Percentiles rank a stretch among this genome's conserved stretches.
phyloP scores from a whole-genome alignment of 2,329 filamentous ascomycete genomes.

The Aspergillus ochraceus region DNA sequence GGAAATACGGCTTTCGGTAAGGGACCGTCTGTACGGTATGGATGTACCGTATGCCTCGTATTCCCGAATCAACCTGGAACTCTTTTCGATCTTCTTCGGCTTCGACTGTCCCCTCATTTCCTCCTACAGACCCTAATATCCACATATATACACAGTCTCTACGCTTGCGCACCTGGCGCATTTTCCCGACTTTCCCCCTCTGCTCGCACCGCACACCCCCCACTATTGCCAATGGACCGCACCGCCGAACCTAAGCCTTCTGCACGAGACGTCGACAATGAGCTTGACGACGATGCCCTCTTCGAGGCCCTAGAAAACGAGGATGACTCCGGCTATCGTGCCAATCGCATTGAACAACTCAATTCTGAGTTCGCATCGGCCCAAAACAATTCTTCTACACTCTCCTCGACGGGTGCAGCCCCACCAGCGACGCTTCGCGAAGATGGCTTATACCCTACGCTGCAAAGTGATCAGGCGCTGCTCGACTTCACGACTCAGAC shows the following conservation, averaged over 20 bases:
- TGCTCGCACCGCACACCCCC: neutral
- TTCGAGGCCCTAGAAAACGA: slow-evolving; percentile 57
- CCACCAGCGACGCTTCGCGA: slow-evolving; percentile 21
- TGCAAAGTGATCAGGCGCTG: slow-evolving; percentile 55
- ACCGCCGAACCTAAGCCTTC: slow-evolving; percentile 32
- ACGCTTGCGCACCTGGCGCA: too few species aligned
- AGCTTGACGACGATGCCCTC: slow-evolving; percentile 59
- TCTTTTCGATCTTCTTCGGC: too few species aligned
- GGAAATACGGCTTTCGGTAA: neutral
- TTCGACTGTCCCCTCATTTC: too few species aligned
- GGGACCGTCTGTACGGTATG: neutral
- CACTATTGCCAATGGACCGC: slow-evolving; percentile 7
- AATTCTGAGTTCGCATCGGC: slow-evolving; percentile 55
- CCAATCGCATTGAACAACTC: slow-evolving; percentile 60
- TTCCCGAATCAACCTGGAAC: too few species aligned
- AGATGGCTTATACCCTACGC: slow-evolving; percentile 36
- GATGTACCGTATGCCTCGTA: too few species aligned
- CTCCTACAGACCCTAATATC: too few species aligned
- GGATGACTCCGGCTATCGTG: slow-evolving; percentile 57
- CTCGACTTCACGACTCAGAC: slow-evolving; percentile 62
- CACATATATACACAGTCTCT: too few species aligned
- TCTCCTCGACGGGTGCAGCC: slow-evolving; percentile 4
- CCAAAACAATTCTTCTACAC: slow-evolving; percentile 33
- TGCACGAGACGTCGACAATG: slow-evolving; percentile 38
- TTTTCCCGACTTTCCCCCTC: neutral